Percentiles rank a stretch among this genome's conserved stretches.
Conservation (phyloP, 2,329 filamentous ascomycete genomes). For the Colletotrichum sp. region DNA sequence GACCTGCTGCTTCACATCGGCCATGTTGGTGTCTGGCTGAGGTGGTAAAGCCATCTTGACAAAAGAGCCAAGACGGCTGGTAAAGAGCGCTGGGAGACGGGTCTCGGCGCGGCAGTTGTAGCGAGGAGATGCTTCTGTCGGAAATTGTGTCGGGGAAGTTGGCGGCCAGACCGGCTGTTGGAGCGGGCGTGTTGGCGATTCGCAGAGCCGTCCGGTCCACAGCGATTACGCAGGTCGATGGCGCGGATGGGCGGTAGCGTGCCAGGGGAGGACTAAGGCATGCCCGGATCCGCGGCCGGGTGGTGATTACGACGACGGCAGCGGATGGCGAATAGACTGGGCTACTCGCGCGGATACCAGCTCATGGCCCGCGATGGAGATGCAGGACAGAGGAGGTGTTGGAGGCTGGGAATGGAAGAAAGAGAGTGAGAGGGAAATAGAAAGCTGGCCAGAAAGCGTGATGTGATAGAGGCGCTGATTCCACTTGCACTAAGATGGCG, state of each 20-base stretch:
- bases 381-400: background rate
- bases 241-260: constrained; percentile 1
- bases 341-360: background rate
- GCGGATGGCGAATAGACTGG: background rate
- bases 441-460: background rate
- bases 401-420: background rate
- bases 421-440: background rate
- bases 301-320: background rate
- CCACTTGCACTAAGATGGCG: background rate
- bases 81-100: background rate
- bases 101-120: background rate
- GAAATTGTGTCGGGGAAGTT: background rate
- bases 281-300: background rate
- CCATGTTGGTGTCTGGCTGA: constrained; percentile 23
- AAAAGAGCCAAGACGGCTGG: background rate
- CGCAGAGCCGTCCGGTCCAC: background rate
- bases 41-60: constrained; percentile 6
- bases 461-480: background rate
- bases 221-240: background rate
- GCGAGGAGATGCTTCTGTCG: background rate
- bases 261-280: background rate
- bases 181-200: constrained; percentile 4
- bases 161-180: background rate
- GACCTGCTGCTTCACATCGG: constrained; percentile 24
- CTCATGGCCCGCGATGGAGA: background rate